A percentile compares a stretch with the other conserved stretches of the same genome.
Evolutionary conservation across 2,329 filamentous ascomycete species (phyloP).

Genomic region (Madurella mycetomatis): DNA sequence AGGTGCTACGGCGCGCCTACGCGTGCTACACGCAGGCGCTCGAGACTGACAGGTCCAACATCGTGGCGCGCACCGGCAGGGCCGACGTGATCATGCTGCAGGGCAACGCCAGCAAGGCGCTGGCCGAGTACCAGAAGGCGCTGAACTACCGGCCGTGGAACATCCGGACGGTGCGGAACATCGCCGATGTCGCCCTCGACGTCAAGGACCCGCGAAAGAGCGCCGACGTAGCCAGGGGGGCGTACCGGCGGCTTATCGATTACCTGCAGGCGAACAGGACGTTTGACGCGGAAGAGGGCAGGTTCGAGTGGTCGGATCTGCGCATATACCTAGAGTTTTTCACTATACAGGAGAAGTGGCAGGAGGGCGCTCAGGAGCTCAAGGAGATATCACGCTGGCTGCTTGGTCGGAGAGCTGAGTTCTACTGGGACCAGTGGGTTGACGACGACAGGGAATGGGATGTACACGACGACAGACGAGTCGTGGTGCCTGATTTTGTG

Average conservation of each 20-base stretch:
- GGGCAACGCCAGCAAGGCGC: constrained; percentile 50
- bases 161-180: constrained; percentile 49
- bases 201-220: constrained; percentile 42
- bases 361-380: constrained; percentile 63
- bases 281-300: constrained; percentile 33
- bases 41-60: constrained; percentile 51
- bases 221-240: constrained; percentile 40
- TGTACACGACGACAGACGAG: constrained; percentile 62
- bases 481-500: constrained; percentile 56
- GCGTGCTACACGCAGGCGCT: constrained; percentile 58
- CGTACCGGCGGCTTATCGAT: constrained; percentile 46
- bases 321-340: constrained; percentile 83
- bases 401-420: constrained; percentile 67
- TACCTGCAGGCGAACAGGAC: constrained; percentile 35
- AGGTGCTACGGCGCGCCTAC: constrained; percentile 43
- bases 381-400: constrained; percentile 77
- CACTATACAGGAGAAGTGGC: constrained; percentile 57
- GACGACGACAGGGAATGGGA: constrained; percentile 91
- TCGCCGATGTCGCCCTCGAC: constrained; percentile 55
- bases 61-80: constrained; percentile 56
- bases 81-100: constrained; percentile 54
- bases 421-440: constrained; percentile 68
- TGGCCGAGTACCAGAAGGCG: constrained; percentile 53
- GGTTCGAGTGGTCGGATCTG: constrained; percentile 71
- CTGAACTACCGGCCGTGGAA: constrained; percentile 51